phyloP scores from a whole-genome alignment of 768 basidiomycete species.

The Megacollybia marginata region DNA sequence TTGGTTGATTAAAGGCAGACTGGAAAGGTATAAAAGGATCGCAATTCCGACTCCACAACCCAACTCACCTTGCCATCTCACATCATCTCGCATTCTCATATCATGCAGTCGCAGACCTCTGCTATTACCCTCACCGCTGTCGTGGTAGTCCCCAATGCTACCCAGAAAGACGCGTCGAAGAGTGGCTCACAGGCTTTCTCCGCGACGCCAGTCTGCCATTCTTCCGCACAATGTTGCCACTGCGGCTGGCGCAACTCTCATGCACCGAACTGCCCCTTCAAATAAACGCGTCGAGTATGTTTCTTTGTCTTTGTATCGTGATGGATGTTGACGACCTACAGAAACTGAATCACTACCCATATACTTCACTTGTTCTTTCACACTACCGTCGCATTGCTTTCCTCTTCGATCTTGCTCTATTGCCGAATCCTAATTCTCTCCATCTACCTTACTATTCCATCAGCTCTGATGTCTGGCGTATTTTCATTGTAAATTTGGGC shows the following conservation, averaged over 20 bases:
- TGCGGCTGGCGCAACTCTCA: conserved; percentile 3
- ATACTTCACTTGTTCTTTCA: neutral
- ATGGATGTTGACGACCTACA: neutral
- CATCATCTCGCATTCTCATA: neutral
- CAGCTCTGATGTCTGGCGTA: too few relatives aligned
- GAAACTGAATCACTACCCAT: neutral
- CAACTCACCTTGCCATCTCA: neutral
- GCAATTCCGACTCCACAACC: neutral
- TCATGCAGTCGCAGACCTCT: neutral
- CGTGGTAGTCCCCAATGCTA: neutral
- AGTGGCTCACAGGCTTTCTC: conserved; percentile 7
- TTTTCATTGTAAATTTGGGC: too few relatives aligned
- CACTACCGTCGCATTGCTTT: neutral
- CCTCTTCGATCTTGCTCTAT: neutral
- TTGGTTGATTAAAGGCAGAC: neutral
- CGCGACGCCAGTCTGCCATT: conserved; percentile 6
- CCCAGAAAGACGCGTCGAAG: neutral
- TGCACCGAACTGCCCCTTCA: conserved; percentile 1
- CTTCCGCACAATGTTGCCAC: conserved; percentile 7
- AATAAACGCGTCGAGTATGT: neutral
- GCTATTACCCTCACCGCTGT: neutral
- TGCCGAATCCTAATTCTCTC: neutral
- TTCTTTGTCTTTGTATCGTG: neutral
- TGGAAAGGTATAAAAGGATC: neutral
- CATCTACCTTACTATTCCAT: neutral